These are phyloP conservation scores for Monosporascus sp. DNA, from an alignment of 2,329 filamentous ascomycete genomes.

Conservation along the genomic window DNA sequence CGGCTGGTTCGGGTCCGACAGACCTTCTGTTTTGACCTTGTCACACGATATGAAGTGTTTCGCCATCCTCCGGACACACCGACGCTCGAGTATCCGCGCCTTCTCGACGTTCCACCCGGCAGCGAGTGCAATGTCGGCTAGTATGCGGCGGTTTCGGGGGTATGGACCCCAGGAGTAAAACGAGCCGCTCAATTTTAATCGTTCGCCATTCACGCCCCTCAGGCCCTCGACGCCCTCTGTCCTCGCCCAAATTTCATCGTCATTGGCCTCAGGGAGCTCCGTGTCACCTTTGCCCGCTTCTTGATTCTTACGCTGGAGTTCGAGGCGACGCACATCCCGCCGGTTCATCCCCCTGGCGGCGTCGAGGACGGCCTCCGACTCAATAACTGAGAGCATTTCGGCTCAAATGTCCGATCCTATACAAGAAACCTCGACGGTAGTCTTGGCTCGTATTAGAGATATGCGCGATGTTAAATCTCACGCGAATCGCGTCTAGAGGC, in stretches of 20 bases:
- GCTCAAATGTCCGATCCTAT: no score
- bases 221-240: slow-evolving; percentile 5
- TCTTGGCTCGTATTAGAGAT: no score
- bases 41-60: background rate
- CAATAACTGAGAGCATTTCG: slow-evolving; percentile 7
- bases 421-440: no score
- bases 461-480: no score
- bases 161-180: slow-evolving; percentile 8
- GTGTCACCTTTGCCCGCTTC: background rate
- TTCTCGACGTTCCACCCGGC: slow-evolving; percentile 9
- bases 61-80: slow-evolving; percentile 1
- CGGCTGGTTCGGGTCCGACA: slow-evolving; percentile 5
- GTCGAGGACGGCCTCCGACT: slow-evolving; percentile 6
- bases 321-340: slow-evolving; percentile 5
- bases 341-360: slow-evolving; percentile 10
- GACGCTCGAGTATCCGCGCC: slow-evolving; percentile 4
- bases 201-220: slow-evolving; percentile 2
- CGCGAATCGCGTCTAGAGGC: no score
- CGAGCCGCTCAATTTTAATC: slow-evolving; percentile 5
- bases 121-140: slow-evolving; percentile 10
- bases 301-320: background rate
- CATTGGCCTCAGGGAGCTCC: background rate
- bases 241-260: slow-evolving; percentile 9
- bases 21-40: background rate
- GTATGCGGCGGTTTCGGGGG: slow-evolving; percentile 9